Conservation (phyloP, 2,329 filamentous ascomycete genomes). For the Periconia sp. region DNA sequence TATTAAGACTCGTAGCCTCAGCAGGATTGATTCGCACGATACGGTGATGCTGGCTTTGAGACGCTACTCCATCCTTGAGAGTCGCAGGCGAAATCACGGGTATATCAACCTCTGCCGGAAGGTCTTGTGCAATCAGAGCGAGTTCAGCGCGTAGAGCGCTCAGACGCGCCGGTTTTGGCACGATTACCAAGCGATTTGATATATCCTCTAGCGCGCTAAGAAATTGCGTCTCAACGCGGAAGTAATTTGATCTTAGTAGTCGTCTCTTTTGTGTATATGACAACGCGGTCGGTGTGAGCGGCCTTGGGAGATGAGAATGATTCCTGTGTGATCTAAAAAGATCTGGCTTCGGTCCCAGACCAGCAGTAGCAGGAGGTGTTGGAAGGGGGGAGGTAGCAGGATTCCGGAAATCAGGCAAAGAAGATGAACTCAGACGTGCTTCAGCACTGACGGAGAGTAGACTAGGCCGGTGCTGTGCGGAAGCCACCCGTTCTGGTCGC, state of each 20-base stretch:
- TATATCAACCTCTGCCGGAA: constrained; percentile 84
- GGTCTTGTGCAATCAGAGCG: constrained; percentile 78
- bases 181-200: constrained; percentile 80
- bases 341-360: constrained; percentile 41
- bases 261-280: constrained; percentile 71
- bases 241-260: constrained; percentile 80
- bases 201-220: constrained; percentile 81
- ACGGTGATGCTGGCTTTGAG: constrained; percentile 78
- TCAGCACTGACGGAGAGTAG: constrained; percentile 64
- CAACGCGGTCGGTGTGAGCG: constrained; percentile 66
- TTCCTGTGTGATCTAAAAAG: constrained; percentile 53
- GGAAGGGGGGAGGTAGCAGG: constrained; percentile 52
- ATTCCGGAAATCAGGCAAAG: constrained; percentile 67
- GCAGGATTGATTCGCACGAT: constrained; percentile 84
- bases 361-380: constrained; percentile 49
- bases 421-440: constrained; percentile 70
- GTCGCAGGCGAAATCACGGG: constrained; percentile 81
- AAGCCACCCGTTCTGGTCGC: constrained; percentile 32
- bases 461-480: constrained; percentile 50
- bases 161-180: constrained; percentile 80
- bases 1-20: constrained; percentile 84
- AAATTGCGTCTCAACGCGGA: constrained; percentile 80
- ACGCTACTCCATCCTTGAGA: constrained; percentile 73
- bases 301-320: constrained; percentile 62
- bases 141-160: constrained; percentile 83